These are phyloP conservation scores for Bertia moriformis DNA, from an alignment of 2,329 filamentous ascomycete genomes.

Conservation along the genomic window DNA sequence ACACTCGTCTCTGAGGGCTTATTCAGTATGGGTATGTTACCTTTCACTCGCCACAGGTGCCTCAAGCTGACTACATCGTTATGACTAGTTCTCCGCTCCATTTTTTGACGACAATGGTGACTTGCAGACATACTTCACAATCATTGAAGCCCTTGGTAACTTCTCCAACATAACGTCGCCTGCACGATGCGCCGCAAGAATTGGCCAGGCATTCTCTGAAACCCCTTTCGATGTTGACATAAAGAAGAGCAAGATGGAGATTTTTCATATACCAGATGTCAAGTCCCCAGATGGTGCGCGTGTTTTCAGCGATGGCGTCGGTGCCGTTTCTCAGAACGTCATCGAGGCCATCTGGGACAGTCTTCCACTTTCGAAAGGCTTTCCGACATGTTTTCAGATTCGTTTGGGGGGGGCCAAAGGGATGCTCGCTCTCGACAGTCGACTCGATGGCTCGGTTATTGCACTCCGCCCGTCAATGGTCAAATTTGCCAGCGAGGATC, in stretches of 20 bases:
- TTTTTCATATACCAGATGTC: constrained; percentile 16
- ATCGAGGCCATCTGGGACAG: constrained; percentile 39
- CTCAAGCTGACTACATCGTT: constrained; percentile 7
- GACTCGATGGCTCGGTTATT: constrained; percentile 40
- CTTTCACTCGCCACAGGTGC: too few relatives aligned
- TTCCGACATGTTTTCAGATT: constrained; percentile 40
- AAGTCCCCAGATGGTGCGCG: constrained; percentile 19
- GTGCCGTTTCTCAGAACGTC: constrained; percentile 35
- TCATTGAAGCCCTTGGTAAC: constrained; percentile 29
- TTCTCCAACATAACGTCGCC: constrained; percentile 34
- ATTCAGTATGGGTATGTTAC: constrained; percentile 48
- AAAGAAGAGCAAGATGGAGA: constrained; percentile 9
- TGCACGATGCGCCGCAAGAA: constrained; percentile 42
- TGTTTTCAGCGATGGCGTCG: constrained; percentile 45
- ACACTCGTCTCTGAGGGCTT: constrained; percentile 60
- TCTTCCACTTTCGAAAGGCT: constrained; percentile 27
- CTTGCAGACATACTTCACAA: constrained; percentile 15
- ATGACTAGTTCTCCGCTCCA: constrained; percentile 23
- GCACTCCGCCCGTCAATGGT: constrained; percentile 61
- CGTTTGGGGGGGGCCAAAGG: constrained; percentile 58
- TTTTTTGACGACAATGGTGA: constrained; percentile 18
- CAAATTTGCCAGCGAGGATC: constrained; percentile 52
- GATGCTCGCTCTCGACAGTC: constrained; percentile 57
- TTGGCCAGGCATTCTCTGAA: constrained; percentile 43
- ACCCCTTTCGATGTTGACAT: constrained; percentile 31